A percentile compares a stretch with the other conserved stretches of the same genome.
Conservation (phyloP, 2,329 filamentous ascomycete genomes). For the Colletotrichum sp. region DNA sequence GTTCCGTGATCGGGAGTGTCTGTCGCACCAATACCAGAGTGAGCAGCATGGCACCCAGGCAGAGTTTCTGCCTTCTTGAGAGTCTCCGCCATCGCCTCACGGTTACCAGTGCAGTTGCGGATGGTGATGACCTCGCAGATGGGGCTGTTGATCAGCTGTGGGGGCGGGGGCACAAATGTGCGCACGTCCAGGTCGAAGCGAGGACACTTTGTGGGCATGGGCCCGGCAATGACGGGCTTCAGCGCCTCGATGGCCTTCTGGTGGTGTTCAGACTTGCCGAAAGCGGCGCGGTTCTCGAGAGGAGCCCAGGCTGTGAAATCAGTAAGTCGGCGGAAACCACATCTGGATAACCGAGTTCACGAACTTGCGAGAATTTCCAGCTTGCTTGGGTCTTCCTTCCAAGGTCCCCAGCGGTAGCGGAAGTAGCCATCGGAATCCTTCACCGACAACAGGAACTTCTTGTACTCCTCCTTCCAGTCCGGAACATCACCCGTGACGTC, state of each 20-base stretch:
- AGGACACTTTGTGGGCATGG: neutral
- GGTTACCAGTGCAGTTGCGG: neutral
- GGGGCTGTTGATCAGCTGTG: slow-evolving; percentile 12
- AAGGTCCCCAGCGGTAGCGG: slow-evolving; percentile 17
- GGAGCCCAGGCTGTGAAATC: neutral
- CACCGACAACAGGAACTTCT: slow-evolving; percentile 1
- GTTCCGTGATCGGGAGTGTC: slow-evolving; percentile 2
- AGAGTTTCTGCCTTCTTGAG: slow-evolving; percentile 1
- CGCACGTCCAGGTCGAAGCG: neutral
- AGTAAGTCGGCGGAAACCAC: too few relatives aligned
- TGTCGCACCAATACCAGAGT: neutral
- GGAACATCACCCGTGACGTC: slow-evolving; percentile 10
- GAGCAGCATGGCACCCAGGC: neutral
- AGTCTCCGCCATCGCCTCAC: neutral
- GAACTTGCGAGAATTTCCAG: slow-evolving; percentile 8
- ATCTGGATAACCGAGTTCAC: neutral
- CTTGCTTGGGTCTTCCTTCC: slow-evolving; percentile 7
- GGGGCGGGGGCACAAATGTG: slow-evolving; percentile 3
- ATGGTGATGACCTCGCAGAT: slow-evolving; percentile 12
- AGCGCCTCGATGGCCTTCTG: slow-evolving; percentile 7
- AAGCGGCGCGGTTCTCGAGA: neutral
- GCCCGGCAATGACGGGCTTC: neutral
- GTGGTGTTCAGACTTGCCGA: slow-evolving; percentile 4
- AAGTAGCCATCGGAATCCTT: slow-evolving; percentile 13
- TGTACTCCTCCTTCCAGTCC: slow-evolving; percentile 17